Conservation (phyloP, 2,329 filamentous ascomycete genomes). For the Setomelanomma holmii region DNA sequence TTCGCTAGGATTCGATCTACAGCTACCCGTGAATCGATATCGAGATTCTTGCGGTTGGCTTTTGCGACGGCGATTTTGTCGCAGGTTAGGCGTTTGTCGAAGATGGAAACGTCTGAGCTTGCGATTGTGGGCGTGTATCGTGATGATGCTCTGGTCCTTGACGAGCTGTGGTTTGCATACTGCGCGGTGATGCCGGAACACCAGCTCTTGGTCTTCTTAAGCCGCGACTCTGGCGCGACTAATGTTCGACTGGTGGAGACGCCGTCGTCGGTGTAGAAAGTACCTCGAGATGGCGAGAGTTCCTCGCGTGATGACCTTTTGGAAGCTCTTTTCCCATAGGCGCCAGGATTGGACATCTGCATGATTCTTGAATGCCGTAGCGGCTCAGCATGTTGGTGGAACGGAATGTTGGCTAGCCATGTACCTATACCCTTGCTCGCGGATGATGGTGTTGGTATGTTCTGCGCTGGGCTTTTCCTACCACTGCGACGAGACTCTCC, state of each 20-base stretch:
- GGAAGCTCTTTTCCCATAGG: slow-evolving; percentile 11
- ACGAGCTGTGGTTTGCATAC: slow-evolving; percentile 20
- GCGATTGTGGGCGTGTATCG: slow-evolving; percentile 30
- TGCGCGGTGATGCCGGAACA: slow-evolving; percentile 23
- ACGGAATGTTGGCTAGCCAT: slow-evolving; percentile 39
- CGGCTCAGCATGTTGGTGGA: slow-evolving; percentile 24
- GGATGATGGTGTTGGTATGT: slow-evolving; percentile 11
- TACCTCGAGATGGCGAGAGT: slow-evolving; percentile 29
- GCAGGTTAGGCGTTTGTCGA: slow-evolving; percentile 32
- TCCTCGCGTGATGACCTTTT: slow-evolving; percentile 18
- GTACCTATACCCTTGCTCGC: slow-evolving; percentile 32
- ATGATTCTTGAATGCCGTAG: slow-evolving; percentile 26
- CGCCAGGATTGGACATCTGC: slow-evolving; percentile 10
- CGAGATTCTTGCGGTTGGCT: slow-evolving; percentile 31
- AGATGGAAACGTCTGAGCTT: slow-evolving; percentile 35
- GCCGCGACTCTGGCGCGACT: slow-evolving; percentile 20
- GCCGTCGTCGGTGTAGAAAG: slow-evolving; percentile 41
- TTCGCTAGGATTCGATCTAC: slow-evolving; percentile 40
- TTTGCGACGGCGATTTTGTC: slow-evolving; percentile 41
- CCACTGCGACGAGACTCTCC: slow-evolving; percentile 31
- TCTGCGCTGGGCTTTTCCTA: slow-evolving; percentile 20
- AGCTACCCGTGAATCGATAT: slow-evolving; percentile 30
- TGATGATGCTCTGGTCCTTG: slow-evolving; percentile 11
- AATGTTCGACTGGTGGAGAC: slow-evolving; percentile 29
- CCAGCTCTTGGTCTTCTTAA: slow-evolving; percentile 31